Evolutionary conservation across 768 basidiomycete species (phyloP), one percentile per base, ranked within the genome.

Genomic region (Megacollybia marginata): DNA sequence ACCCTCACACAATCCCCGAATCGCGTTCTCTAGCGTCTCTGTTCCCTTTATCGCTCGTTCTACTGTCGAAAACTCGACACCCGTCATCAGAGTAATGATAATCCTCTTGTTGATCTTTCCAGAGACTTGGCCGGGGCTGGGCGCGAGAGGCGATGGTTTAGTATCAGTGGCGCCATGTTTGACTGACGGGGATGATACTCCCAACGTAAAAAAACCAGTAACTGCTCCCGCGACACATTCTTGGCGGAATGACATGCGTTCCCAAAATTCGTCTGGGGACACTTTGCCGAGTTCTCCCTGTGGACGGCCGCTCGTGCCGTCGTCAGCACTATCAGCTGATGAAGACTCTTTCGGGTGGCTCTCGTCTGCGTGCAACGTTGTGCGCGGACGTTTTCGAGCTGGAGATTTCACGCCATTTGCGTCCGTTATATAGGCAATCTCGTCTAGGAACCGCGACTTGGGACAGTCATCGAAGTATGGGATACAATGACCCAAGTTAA

Each of bases 401-500:
- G 85, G 85, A 9, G 84, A 82, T 58, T 69, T 75, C 51, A 85
- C 63, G 1, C 71, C 74, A 42, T 77, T 78, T 48, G 69, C 79
- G 44, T 80, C 77, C 44, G 76, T 80, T 8, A 79, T 88, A 54
- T 79, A 83, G 38, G 85, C 89, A 47, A 97, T 81, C 66, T 96
- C 93, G 63, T 90, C 88, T 62, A 99, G 67, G 64, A 97, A 97
- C 15, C 96, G 80, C 49, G 88, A 82, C 65, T 98, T 97, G 7
- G 96, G 94, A 64, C 96, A 93, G 59, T 99, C 96, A n/a, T 92
- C 88, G 61, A 98, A 92, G 49, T 79, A 85, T 2, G 96, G 96
- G 18, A 99, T 85, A 47, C 78, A 78, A 48, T 82, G 75, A 1
- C 88, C 91, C 31, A 94, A 69, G 51, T 78, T 75, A 28, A 59